phyloP scores from a whole-genome alignment of 2,329 filamentous ascomycete species.

The Coniella lustricola region DNA sequence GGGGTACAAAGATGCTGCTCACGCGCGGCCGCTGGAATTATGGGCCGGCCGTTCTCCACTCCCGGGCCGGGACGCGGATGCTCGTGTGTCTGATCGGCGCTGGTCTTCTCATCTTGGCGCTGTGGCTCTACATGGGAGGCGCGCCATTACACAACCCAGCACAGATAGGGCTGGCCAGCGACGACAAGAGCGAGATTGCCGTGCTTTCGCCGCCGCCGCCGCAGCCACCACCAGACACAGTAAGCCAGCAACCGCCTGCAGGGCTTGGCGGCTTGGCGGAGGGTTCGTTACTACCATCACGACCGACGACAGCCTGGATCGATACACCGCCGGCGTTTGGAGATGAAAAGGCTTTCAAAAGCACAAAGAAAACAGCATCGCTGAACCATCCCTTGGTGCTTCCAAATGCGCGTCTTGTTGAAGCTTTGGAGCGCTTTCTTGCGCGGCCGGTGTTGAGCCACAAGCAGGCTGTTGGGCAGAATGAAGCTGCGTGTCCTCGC shows the following conservation, averaged over 20 bases:
- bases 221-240: background rate
- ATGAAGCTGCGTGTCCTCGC: slow-evolving; percentile 12
- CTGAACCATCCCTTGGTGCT: slow-evolving; percentile 3
- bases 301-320: slow-evolving; percentile 1
- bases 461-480: slow-evolving; percentile 5
- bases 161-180: too few relatives aligned
- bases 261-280: background rate
- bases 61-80: slow-evolving; percentile 2
- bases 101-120: background rate
- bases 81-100: background rate
- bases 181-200: too few relatives aligned
- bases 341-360: background rate
- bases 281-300: background rate
- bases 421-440: slow-evolving; percentile 8
- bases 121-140: background rate
- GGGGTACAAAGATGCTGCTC: too few relatives aligned
- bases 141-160: too few relatives aligned
- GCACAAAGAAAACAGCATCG: background rate
- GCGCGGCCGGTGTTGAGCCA: slow-evolving; percentile 11
- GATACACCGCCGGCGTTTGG: slow-evolving; percentile 10
- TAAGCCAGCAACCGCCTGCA: background rate
- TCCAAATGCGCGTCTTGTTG: background rate
- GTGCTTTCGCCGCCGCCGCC: background rate
- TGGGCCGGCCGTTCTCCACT: background rate
- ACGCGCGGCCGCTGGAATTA: background rate